Conservation (phyloP, 441 rosid species). For the Adansonia madagascariensis region DNA sequence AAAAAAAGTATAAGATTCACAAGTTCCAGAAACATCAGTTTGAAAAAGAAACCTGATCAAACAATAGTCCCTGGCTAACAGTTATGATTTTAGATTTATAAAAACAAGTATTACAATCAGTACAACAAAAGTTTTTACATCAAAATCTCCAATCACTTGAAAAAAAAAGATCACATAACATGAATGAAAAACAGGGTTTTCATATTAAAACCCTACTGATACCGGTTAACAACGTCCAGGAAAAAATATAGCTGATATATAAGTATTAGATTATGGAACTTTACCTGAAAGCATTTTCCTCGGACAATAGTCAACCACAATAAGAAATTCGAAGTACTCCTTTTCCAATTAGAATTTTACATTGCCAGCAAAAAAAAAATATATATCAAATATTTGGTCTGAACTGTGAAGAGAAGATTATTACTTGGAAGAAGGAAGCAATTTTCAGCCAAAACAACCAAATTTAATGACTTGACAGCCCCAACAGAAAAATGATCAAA, state of each 20-base stretch:
- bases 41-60: too few species aligned
- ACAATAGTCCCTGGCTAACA: too few species aligned
- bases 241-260: too few species aligned
- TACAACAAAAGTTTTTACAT: too few species aligned
- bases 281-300: neutral
- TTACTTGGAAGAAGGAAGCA: neutral
- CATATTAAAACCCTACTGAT: neutral
- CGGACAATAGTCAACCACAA: neutral
- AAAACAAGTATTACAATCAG: too few species aligned
- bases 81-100: too few species aligned
- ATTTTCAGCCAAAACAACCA: neutral
- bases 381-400: neutral
- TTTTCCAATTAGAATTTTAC: neutral
- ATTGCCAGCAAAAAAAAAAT: neutral
- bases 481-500: neutral
- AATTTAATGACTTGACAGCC: neutral
- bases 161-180: too few species aligned
- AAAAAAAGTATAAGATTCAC: too few species aligned
- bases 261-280: neutral
- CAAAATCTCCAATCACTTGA: too few species aligned
- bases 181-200: neutral
- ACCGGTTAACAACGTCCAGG: neutral
- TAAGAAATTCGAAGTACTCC: neutral
- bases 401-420: too few species aligned
- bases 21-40: too few species aligned